Base-by-base conservation (phyloP, 2,329 filamentous ascomycete genomes). In the Fonsecaea pedrosoi region DNA sequence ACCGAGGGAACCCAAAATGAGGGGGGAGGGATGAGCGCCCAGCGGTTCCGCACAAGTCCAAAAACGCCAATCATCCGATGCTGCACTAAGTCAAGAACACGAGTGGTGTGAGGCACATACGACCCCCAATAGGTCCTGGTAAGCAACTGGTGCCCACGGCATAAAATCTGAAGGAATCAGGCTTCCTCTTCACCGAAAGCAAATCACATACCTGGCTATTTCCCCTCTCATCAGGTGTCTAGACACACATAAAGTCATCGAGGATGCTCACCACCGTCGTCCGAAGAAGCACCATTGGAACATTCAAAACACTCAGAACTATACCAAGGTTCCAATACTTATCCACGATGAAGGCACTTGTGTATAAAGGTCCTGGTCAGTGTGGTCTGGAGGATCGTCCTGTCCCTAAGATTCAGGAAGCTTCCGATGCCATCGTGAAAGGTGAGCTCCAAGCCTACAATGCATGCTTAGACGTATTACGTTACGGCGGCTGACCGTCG, bases 401-500 rank as follows among this genome's bases (percentile, higher is more conserved):
- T 0, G 74, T 77, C 8, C 84, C 83, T 2, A 73, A 70, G 18
- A 70, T 85, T n/a, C 64, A 74, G 18, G 69, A 72, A 1, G 77
- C 82, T 2, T 81, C 79, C 1, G 84, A 86, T 66, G 83, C 83
- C 15, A 77, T 87, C 32, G 75, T 86, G 57, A 82, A 80, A 64
- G 57, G 65, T 61, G 55, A 40, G 53, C 2, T 18, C 40, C 34
- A 40, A 21, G 6, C 2, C 5, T 6, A 3, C 30, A 32, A 4
- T 32, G 4, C 13, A 32, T 32, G 4, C 13, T 59, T 25, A 3
- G 2, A 5, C 3, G 30, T 13, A 30, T 25, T 9, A 50, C 10
- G 21, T 21, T 6, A 38, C 10, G n/a, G n/a, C 45, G 5, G 32
- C 21, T 48, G 40, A 57, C 6, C 10, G 60, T 34, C 25, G 2